Percentiles rank a stretch among this genome's conserved stretches.
These are phyloP conservation scores for Vicia villosa DNA, from an alignment of 306 rosid species.

Conservation along the genomic window DNA sequence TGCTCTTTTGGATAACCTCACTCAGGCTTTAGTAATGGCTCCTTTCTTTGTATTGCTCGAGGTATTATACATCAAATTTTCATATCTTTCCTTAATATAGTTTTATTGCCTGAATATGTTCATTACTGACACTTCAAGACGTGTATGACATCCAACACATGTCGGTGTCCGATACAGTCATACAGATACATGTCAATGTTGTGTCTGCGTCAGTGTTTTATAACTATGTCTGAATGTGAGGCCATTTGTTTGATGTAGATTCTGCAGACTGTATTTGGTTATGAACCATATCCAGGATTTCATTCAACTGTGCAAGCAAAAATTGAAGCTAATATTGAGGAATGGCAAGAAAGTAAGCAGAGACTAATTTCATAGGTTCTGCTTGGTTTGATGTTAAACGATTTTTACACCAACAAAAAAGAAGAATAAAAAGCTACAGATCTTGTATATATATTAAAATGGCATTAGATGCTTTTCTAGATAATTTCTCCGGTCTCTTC, in stretches of 20 bases:
- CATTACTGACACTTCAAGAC: neutral
- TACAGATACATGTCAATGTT: neutral
- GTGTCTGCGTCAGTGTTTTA: neutral
- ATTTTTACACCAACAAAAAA: neutral
- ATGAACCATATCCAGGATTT: conserved; percentile 79
- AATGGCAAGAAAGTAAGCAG: conserved; percentile 66
- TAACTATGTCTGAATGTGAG: neutral
- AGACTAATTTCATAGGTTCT: conserved; percentile 49
- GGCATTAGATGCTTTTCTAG: no score
- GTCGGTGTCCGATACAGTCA: neutral
- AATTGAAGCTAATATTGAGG: conserved; percentile 54
- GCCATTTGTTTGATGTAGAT: conserved; percentile 45
- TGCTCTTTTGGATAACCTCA: conserved; percentile 77
- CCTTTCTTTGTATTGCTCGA: conserved; percentile 90
- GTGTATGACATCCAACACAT: no score
- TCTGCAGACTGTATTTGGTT: conserved; percentile 58
- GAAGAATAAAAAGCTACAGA: conserved; percentile 15
- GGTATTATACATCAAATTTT: conserved; percentile 46
- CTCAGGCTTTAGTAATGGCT: conserved; percentile 83
- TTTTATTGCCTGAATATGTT: conserved; percentile 9
- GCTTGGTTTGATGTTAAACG: conserved; percentile 19
- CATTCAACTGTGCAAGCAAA: conserved; percentile 56
- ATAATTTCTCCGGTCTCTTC: no score
- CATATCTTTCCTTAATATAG: neutral
- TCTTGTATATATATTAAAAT: no score